Evolutionary conservation across 2,329 filamentous ascomycete species (phyloP).

Genomic region (Aspergillus neotritici): DNA sequence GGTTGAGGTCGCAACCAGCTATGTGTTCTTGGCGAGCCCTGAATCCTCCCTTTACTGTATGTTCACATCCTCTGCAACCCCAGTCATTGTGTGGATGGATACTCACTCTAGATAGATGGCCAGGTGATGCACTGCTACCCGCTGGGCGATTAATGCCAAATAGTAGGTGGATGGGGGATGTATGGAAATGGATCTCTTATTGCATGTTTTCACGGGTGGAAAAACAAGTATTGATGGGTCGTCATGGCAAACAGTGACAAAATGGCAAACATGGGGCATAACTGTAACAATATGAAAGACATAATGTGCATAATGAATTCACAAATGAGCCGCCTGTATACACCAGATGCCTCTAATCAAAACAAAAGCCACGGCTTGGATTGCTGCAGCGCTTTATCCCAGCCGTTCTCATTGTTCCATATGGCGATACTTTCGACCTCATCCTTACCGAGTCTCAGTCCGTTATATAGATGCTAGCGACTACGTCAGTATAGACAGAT

Average conservation of each 20-base stretch:
- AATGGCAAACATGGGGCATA: neutral
- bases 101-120: conserved; percentile 21
- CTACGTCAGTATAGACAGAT: neutral
- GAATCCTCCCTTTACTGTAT: conserved; percentile 33
- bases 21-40: conserved; percentile 34
- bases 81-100: neutral
- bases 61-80: conserved; percentile 6
- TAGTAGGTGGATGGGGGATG: too few species aligned
- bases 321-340: too few species aligned
- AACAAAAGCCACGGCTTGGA: conserved; percentile 34
- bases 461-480: conserved; percentile 36
- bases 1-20: conserved; percentile 37
- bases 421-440: conserved; percentile 35
- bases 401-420: conserved; percentile 34
- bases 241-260: too few species aligned
- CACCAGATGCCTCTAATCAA: conserved; percentile 10
- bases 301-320: conserved; percentile 1
- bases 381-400: conserved; percentile 30
- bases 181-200: too few species aligned
- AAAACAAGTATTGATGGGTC: too few species aligned
- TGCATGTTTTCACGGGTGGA: too few species aligned
- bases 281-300: conserved; percentile 1
- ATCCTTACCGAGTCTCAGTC: conserved; percentile 31
- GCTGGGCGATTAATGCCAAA: conserved; percentile 24
- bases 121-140: conserved; percentile 33